Conservation (phyloP, 192 early-diverging fungal genomes). For the Backusella tarrabulga region DNA sequence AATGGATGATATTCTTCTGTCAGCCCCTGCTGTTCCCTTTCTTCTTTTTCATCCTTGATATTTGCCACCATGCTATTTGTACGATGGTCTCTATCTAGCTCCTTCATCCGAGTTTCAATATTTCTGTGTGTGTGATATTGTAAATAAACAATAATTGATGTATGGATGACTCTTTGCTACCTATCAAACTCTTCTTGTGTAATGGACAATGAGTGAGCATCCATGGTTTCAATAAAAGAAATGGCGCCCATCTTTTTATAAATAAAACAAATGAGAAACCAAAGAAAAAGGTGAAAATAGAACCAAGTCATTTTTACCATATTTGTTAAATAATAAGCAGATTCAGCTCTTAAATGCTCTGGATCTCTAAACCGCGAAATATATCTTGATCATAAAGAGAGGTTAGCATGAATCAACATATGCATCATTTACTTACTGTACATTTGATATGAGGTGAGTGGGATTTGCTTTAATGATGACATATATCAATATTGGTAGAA, state of each 20-base stretch:
- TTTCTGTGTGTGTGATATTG: conserved; percentile 29
- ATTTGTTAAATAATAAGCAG: conserved; percentile 76
- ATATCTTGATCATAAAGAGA: conserved; percentile 39
- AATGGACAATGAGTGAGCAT: conserved; percentile 73
- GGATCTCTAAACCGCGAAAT: conserved; percentile 74
- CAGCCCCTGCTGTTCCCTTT: not conserved
- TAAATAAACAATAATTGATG: not conserved
- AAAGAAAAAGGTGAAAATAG: not conserved
- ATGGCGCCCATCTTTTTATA: conserved; percentile 62
- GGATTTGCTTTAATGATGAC: conserved; percentile 74
- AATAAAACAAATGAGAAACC: not conserved
- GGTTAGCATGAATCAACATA: not conserved
- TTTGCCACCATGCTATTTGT: conserved; percentile 28
- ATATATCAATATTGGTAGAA: conserved; percentile 76
- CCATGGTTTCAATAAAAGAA: conserved; percentile 76
- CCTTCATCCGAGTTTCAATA: conserved; percentile 70
- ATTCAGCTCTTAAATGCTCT: conserved; percentile 70
- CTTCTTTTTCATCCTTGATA: conserved; percentile 40
- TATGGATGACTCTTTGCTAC: conserved; percentile 12
- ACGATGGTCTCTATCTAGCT: conserved; percentile 58
- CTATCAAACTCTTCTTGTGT: conserved; percentile 72
- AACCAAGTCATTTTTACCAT: conserved; percentile 30
- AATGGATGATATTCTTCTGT: conserved; percentile 25
- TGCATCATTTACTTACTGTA: conserved; percentile 55
- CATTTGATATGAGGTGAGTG: conserved; percentile 73